Conservation (phyloP, 768 basidiomycete genomes). For the Auricularia auricula-judae region DNA sequence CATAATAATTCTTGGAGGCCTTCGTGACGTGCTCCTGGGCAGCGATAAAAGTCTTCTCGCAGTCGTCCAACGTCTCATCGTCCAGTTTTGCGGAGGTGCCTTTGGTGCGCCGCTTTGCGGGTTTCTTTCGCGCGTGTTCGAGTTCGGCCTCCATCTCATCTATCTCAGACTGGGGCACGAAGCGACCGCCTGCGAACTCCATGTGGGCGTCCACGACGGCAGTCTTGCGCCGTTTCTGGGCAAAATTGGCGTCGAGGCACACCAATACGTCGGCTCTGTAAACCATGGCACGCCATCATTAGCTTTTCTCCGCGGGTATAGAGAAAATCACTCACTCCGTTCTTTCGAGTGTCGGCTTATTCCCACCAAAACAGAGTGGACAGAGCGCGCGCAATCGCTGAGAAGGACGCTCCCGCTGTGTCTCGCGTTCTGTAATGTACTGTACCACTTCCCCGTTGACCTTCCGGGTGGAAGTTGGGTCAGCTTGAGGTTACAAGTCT, state of each 20-base stretch:
- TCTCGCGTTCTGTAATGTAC: background rate
- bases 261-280: background rate
- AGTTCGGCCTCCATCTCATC: background rate
- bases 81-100: background rate
- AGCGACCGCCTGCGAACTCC: background rate
- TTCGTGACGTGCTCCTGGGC: slow-evolving; percentile 6
- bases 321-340: background rate
- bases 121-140: background rate
- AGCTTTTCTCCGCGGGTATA: background rate
- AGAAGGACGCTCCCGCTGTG: background rate
- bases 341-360: background rate
- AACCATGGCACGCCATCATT: background rate
- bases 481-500: too few relatives aligned
- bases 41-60: slow-evolving; percentile 4
- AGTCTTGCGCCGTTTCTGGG: background rate
- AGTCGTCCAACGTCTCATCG: background rate
- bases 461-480: too few relatives aligned
- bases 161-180: background rate
- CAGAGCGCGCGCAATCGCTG: background rate
- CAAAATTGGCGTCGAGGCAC: slow-evolving; percentile 5
- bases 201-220: background rate
- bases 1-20: slow-evolving; percentile 1
- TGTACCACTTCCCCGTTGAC: too few relatives aligned
- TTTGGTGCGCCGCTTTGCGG: background rate
- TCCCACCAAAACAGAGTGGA: slow-evolving; percentile 2